phyloP scores from a whole-genome alignment of 164 flowering plant species.

The Vitis riparia region DNA sequence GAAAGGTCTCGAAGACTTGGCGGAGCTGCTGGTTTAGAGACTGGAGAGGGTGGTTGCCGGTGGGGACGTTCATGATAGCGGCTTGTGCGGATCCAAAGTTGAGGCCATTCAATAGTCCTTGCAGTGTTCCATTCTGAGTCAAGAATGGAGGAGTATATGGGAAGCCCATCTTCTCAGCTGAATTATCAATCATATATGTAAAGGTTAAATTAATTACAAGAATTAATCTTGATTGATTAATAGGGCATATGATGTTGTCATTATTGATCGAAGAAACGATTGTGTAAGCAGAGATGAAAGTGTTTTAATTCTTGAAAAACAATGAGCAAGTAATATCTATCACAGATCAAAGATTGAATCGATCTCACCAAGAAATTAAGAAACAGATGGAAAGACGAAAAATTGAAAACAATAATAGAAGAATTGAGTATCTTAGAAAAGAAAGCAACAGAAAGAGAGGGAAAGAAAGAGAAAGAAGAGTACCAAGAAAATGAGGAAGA shows the following conservation, averaged over 20 bases:
- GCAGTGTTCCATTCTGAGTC: constrained; percentile 54
- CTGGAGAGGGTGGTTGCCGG: constrained; percentile 31
- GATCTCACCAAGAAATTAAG: neutral
- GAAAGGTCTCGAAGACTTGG: constrained; percentile 63
- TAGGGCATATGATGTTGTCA: too few relatives aligned
- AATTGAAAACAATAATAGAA: neutral
- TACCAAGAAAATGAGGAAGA: constrained; percentile 72
- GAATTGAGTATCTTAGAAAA: neutral
- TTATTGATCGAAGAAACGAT: too few relatives aligned
- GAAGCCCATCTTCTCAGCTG: constrained; percentile 70
- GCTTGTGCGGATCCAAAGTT: constrained; percentile 73
- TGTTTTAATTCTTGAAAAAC: too few relatives aligned
- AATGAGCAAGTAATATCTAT: too few relatives aligned
- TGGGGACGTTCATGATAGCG: constrained; percentile 41
- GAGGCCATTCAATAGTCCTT: constrained; percentile 45
- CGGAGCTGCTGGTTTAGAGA: constrained; percentile 70
- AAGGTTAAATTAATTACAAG: too few relatives aligned
- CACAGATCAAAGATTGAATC: too few relatives aligned
- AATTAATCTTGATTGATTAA: too few relatives aligned
- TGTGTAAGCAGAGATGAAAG: too few relatives aligned
- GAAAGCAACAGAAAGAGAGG: neutral
- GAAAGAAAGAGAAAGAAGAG: neutral
- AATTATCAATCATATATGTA: constrained; percentile 6
- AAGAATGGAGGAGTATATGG: constrained; percentile 45
- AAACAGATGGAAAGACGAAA: neutral